Evolutionary conservation across 768 basidiomycete genomes (phyloP).

Genomic region (Suillus subaureus): DNA sequence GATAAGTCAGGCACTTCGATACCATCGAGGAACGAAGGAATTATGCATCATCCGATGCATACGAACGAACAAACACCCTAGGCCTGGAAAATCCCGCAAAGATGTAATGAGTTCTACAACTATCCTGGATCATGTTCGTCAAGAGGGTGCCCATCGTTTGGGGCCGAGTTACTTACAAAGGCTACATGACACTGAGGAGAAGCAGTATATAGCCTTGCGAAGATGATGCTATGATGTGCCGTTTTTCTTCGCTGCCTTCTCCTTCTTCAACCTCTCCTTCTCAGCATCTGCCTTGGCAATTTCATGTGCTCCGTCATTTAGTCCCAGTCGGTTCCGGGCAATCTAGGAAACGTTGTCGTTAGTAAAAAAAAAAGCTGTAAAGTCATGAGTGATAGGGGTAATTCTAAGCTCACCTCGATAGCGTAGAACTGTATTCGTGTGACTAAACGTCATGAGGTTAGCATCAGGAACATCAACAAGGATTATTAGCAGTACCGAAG

Average conservation of each 20-base stretch:
- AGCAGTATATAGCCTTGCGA: not conserved
- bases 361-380: not conserved
- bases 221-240: constrained; percentile 25
- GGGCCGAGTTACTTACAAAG: constrained; percentile 5
- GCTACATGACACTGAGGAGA: constrained; percentile 1
- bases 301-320: constrained; percentile 88
- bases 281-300: constrained; percentile 69
- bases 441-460: constrained; percentile 17
- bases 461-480: constrained; percentile 12
- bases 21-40: not conserved
- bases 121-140: not conserved
- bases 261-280: constrained; percentile 58
- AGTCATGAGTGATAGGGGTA: constrained; percentile 10
- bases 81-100: not conserved
- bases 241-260: constrained; percentile 42
- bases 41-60: not conserved
- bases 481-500: constrained; percentile 58
- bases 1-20: not conserved
- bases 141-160: not conserved
- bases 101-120: not conserved
- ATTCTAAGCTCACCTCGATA: constrained; percentile 62
- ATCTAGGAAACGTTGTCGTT: constrained; percentile 55
- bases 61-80: not conserved
- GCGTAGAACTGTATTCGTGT: constrained; percentile 76
- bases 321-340: constrained; percentile 84